Conservation (phyloP, 2,329 filamentous ascomycete genomes). For the Colletotrichum theobromicola region DNA sequence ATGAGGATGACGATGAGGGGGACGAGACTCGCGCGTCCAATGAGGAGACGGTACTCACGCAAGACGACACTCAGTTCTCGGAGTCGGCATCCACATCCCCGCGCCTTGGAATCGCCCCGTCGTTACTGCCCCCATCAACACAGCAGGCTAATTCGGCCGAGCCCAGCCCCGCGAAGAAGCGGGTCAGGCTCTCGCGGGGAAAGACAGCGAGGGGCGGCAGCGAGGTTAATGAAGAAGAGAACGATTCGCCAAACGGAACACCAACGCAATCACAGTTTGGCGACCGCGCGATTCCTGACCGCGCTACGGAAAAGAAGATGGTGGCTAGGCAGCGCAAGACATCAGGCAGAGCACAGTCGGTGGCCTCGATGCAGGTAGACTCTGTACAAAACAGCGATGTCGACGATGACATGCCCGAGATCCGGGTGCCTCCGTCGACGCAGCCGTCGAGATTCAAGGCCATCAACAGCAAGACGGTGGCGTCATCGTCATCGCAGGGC, state of each 20-base stretch:
- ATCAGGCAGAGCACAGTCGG: background rate
- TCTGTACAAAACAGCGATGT: slow-evolving; percentile 12
- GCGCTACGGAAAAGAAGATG: slow-evolving; percentile 9
- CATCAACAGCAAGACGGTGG: background rate
- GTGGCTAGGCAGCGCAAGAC: background rate
- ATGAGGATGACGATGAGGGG: background rate
- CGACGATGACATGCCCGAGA: slow-evolving; percentile 16
- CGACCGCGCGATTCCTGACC: slow-evolving; percentile 5
- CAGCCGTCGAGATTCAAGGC: background rate
- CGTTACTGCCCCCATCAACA: background rate
- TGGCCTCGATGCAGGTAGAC: background rate
- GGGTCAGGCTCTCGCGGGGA: background rate
- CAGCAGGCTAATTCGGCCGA: background rate
- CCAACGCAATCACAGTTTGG: background rate
- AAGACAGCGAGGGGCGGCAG: background rate
- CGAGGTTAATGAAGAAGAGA: background rate
- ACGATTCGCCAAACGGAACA: background rate
- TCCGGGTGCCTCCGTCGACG: slow-evolving; percentile 5
- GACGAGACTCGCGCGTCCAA: background rate
- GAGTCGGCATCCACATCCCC: background rate
- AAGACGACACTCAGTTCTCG: background rate
- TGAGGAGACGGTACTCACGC: background rate
- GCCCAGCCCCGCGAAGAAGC: slow-evolving; percentile 13
- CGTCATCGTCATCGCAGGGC: background rate
- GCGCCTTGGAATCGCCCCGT: background rate